A percentile compares a stretch with the other conserved stretches of the same genome.
Conservation (phyloP, 2,329 filamentous ascomycete genomes). For the Venturia pyrina region DNA sequence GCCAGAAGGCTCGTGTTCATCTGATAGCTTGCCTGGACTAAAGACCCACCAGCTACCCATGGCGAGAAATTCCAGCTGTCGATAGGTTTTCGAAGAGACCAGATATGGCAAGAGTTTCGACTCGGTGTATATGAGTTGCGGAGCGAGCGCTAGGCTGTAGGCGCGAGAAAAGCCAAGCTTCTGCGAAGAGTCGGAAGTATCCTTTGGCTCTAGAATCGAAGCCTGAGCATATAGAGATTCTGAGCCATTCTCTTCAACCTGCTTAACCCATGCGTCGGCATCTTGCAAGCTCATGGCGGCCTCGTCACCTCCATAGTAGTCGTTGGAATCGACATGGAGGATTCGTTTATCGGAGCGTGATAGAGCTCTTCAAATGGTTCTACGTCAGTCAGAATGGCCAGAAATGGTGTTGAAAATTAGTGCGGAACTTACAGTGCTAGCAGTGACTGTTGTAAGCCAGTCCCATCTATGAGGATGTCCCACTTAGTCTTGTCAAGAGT, state of each 20-base stretch:
- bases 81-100: constrained; percentile 80
- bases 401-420: constrained; percentile 5
- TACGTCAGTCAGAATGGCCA: constrained; percentile 61
- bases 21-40: constrained; percentile 23
- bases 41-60: constrained; percentile 89
- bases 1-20: background rate
- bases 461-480: constrained; percentile 45
- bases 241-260: constrained; percentile 11
- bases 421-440: constrained; percentile 40
- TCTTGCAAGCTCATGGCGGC: constrained; percentile 80
- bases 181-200: constrained; percentile 14
- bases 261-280: constrained; percentile 61
- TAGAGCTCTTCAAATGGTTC: constrained; percentile 60
- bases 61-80: constrained; percentile 85
- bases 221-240: constrained; percentile 16
- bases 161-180: constrained; percentile 55
- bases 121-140: constrained; percentile 76
- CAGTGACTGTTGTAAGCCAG: constrained; percentile 42
- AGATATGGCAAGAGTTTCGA: constrained; percentile 69
- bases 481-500: constrained; percentile 37
- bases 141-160: constrained; percentile 76
- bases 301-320: constrained; percentile 79
- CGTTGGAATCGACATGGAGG: constrained; percentile 78
- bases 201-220: constrained; percentile 22
- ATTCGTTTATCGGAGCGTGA: constrained; percentile 88